phyloP scores from a whole-genome alignment of 2,329 filamentous ascomycete species.

The Fusarium irregulare region DNA sequence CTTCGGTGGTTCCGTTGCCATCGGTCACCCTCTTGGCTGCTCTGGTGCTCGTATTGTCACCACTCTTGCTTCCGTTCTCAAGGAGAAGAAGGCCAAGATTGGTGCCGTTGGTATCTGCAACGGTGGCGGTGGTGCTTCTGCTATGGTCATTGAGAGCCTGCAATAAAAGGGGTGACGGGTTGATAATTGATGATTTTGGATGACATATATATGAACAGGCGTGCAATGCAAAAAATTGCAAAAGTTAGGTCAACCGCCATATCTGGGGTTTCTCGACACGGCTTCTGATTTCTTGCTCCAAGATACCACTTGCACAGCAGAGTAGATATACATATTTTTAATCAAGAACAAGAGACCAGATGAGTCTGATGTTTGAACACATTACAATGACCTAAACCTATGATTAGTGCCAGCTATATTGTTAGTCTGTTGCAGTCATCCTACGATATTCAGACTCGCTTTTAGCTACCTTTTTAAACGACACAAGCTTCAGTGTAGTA shows the following conservation, averaged over 20 bases:
- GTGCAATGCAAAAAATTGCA: slow-evolving; percentile 33
- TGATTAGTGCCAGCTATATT: background rate
- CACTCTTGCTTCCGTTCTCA: slow-evolving; percentile 88
- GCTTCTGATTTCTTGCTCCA: slow-evolving; percentile 31
- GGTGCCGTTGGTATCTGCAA: slow-evolving; percentile 97
- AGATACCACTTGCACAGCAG: slow-evolving; percentile 28
- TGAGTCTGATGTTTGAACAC: background rate
- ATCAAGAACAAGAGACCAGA: slow-evolving; percentile 14
- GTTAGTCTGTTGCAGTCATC: background rate
- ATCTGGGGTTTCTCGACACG: slow-evolving; percentile 30
- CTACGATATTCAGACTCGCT: background rate
- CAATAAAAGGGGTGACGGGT: slow-evolving; percentile 56
- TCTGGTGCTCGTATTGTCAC: slow-evolving; percentile 94
- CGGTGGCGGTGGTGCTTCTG: slow-evolving; percentile 94
- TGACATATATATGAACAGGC: slow-evolving; percentile 36
- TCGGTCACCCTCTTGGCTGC: slow-evolving; percentile 93
- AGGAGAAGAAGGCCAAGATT: slow-evolving; percentile 92
- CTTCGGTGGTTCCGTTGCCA: slow-evolving; percentile 92
- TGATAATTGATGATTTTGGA: slow-evolving; percentile 42
- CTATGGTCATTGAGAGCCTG: slow-evolving; percentile 86
- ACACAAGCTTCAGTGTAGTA: background rate
- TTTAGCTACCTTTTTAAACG: no score
- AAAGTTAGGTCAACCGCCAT: slow-evolving; percentile 36
- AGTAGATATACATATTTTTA: slow-evolving; percentile 37
- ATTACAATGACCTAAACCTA: background rate